Conservation (phyloP, 768 basidiomycete species). For the Auriculariales sp. region DNA sequence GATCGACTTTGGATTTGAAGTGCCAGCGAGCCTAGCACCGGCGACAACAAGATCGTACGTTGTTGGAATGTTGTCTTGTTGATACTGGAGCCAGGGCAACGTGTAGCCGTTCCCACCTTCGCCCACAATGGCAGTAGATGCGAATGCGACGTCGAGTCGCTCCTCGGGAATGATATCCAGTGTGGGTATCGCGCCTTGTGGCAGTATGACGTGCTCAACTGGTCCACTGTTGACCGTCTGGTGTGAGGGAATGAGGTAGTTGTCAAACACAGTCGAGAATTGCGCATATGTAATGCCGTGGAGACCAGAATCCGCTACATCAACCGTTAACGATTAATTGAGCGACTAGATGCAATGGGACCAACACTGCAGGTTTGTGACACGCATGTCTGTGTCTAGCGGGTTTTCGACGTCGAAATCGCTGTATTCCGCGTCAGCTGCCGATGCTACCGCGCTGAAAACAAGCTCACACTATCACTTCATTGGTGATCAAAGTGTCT, state of each 20-base stretch:
- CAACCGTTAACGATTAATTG: too few relatives aligned
- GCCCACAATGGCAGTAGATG: constrained; percentile 9
- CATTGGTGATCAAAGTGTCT: constrained; percentile 12
- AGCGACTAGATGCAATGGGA: too few relatives aligned
- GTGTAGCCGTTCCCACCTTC: constrained; percentile 42
- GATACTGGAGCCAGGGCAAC: constrained; percentile 50
- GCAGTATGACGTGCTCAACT: constrained; percentile 41
- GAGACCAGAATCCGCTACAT: constrained; percentile 39
- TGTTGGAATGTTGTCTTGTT: constrained; percentile 38
- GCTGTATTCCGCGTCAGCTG: constrained; percentile 29
- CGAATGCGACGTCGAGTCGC: constrained; percentile 30
- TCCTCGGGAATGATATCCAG: constrained; percentile 42
- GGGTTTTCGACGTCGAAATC: constrained; percentile 37
- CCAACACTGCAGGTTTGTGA: too few relatives aligned
- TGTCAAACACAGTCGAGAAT: constrained; percentile 39
- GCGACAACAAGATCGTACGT: too few relatives aligned
- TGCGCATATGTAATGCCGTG: constrained; percentile 40
- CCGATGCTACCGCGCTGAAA: constrained; percentile 18
- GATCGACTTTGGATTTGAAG: too few relatives aligned
- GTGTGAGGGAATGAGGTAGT: constrained; percentile 41
- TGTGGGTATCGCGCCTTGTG: constrained; percentile 40
- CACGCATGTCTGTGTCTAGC: too few relatives aligned
- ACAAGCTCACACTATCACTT: neutral
- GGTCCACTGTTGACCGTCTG: constrained; percentile 46
- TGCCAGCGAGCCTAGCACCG: too few relatives aligned